Percentiles rank a stretch among this genome's conserved stretches.
Conservation (phyloP, 306 rosid species). For the Echinosophora koreensis region DNA sequence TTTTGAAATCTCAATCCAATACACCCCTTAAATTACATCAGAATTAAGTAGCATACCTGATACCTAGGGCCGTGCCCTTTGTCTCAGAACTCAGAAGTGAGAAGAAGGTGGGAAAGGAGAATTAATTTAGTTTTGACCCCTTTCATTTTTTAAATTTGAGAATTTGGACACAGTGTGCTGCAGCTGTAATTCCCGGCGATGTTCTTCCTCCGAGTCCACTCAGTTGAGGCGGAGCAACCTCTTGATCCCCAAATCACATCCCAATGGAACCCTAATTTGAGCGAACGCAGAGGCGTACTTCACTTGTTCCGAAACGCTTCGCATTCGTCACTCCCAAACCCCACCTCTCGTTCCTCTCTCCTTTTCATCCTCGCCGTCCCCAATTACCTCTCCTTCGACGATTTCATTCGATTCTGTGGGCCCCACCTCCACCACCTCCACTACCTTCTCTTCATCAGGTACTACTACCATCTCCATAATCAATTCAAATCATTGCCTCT, state of each 20-base stretch:
- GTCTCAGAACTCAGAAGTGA: too few relatives aligned
- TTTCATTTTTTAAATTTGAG: too few relatives aligned
- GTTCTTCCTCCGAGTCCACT: conserved; percentile 90
- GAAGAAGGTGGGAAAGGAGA: too few relatives aligned
- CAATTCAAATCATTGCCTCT: too few relatives aligned
- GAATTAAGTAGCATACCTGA: too few relatives aligned
- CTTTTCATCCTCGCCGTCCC: conserved; percentile 86
- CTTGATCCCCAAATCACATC: conserved; percentile 53
- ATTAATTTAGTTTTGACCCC: too few relatives aligned
- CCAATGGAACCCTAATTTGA: conserved; percentile 55
- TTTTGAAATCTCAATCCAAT: too few relatives aligned
- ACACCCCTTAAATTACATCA: too few relatives aligned
- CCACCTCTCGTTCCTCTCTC: conserved; percentile 66
- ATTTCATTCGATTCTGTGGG: conserved; percentile 73
- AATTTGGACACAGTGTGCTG: too few relatives aligned
- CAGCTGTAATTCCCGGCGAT: conserved; percentile 27
- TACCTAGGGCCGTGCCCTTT: too few relatives aligned
- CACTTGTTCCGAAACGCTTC: conserved; percentile 78
- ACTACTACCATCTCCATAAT: neutral
- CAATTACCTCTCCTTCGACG: conserved; percentile 81
- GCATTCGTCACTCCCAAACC: conserved; percentile 64
- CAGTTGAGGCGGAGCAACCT: conserved; percentile 76
- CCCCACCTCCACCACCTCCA: conserved; percentile 66
- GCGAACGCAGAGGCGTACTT: conserved; percentile 76
- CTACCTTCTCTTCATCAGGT: conserved; percentile 87